Conservation (phyloP, 306 rosid genomes). For the Cicer bijugum region DNA sequence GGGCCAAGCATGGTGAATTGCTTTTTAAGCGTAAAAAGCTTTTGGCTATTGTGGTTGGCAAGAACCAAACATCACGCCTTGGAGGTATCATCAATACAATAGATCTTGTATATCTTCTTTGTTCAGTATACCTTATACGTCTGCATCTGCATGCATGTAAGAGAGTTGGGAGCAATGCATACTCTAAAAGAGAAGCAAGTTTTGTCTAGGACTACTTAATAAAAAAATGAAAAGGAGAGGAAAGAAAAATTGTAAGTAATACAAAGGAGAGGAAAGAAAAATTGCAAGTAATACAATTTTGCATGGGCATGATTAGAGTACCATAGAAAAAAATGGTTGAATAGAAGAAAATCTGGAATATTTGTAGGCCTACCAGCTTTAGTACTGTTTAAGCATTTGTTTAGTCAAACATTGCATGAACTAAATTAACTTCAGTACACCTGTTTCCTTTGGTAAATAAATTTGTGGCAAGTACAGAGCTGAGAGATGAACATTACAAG, state of each 20-base stretch:
- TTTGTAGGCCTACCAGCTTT: slow-evolving; percentile 1
- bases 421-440: not conserved
- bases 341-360: not conserved
- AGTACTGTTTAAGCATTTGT: slow-evolving; percentile 5
- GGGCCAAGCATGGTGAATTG: slow-evolving; percentile 49
- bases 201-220: not conserved
- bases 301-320: not conserved
- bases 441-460: not conserved
- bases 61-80: slow-evolving; percentile 47
- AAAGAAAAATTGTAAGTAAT: not conserved
- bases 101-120: slow-evolving; percentile 7
- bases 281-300: not conserved
- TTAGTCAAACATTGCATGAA: not conserved
- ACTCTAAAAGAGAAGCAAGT: slow-evolving; percentile 2
- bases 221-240: not conserved
- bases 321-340: slow-evolving; percentile 16
- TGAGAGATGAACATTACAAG: not conserved
- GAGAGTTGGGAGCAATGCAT: not conserved
- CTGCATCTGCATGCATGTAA: not conserved
- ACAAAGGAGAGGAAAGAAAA: not conserved
- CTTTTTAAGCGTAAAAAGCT: slow-evolving; percentile 54
- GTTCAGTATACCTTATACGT: slow-evolving; percentile 12
- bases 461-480: not conserved
- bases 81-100: slow-evolving; percentile 42
- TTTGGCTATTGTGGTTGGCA: slow-evolving; percentile 47